A percentile compares a stretch with the other conserved stretches of the same genome.
phyloP scores from a whole-genome alignment of 208 protist genomes.

The Trypanosoma melophagium region DNA sequence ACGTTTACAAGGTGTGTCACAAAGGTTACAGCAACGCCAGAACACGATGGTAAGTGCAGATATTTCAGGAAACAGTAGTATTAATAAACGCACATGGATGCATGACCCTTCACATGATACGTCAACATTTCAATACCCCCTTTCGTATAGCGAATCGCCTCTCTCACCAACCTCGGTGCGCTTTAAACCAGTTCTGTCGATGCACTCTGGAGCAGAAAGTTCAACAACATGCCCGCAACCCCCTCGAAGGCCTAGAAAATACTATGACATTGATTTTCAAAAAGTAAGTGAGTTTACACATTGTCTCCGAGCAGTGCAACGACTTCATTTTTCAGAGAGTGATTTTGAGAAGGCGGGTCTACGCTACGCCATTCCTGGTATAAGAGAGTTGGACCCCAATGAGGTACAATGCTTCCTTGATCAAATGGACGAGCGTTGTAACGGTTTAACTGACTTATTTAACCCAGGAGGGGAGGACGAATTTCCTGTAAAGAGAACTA shows the following conservation, averaged over 20 bases:
- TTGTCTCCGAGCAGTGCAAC: slow-evolving; percentile 34
- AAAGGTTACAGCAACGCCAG: background rate
- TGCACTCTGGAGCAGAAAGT: slow-evolving; percentile 22
- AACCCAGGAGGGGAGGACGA: slow-evolving; percentile 6
- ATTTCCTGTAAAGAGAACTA: slow-evolving; percentile 1
- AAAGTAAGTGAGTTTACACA: slow-evolving; percentile 37
- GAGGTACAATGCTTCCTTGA: slow-evolving; percentile 16
- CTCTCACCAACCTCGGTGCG: slow-evolving; percentile 21
- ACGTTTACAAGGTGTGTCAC: background rate
- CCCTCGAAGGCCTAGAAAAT: slow-evolving; percentile 4
- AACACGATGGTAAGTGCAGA: slow-evolving; percentile 13
- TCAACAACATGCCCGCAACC: slow-evolving; percentile 9
- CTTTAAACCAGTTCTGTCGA: slow-evolving; percentile 33
- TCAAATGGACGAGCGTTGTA: slow-evolving; percentile 5
- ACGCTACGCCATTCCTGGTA: slow-evolving; percentile 55
- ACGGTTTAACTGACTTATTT: background rate
- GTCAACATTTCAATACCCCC: background rate
- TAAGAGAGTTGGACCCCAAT: slow-evolving; percentile 29
- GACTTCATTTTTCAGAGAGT: slow-evolving; percentile 34
- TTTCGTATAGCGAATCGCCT: slow-evolving; percentile 22
- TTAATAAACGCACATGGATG: background rate
- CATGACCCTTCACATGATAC: slow-evolving; percentile 4
- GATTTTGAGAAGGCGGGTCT: slow-evolving; percentile 52
- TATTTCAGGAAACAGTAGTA: slow-evolving; percentile 18
- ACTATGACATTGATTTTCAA: slow-evolving; percentile 36